Evolutionary conservation across 768 basidiomycete species (phyloP).

Genomic region (Rubroboletus pulcherrimus): DNA sequence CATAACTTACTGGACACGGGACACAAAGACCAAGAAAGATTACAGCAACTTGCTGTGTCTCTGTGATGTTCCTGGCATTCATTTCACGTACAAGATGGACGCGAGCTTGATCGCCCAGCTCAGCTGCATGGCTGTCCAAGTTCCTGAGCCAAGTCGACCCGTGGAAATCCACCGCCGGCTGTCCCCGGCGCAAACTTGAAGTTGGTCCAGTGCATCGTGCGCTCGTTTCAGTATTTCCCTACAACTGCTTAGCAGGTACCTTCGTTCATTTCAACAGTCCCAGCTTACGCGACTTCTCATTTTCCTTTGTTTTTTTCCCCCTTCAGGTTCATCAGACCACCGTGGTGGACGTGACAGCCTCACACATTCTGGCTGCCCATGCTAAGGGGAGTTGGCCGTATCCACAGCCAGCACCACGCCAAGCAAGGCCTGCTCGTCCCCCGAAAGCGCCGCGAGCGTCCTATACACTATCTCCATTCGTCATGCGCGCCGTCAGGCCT

Average conservation of each 20-base stretch:
- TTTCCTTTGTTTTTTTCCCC: neutral
- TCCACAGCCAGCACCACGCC: slow-evolving; percentile 52
- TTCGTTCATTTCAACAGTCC: neutral
- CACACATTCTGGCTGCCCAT: slow-evolving; percentile 58
- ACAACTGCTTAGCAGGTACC: slow-evolving; percentile 3
- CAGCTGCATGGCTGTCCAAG: neutral
- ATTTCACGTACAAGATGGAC: neutral
- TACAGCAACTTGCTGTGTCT: slow-evolving; percentile 4
- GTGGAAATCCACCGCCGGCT: slow-evolving; percentile 13
- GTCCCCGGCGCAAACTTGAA: slow-evolving; percentile 8
- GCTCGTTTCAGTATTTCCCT: neutral
- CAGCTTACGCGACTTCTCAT: neutral
- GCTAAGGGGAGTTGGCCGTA: slow-evolving; percentile 60
- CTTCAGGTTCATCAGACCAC: slow-evolving; percentile 27
- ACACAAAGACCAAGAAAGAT: neutral
- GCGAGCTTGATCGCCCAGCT: neutral
- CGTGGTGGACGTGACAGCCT: slow-evolving; percentile 35
- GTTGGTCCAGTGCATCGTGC: neutral
- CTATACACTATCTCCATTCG: slow-evolving; percentile 12
- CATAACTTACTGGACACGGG: neutral
- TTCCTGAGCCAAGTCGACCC: neutral
- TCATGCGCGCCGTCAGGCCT: slow-evolving; percentile 22
- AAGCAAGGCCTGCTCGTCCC: slow-evolving; percentile 35
- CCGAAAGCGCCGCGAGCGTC: slow-evolving; percentile 12
- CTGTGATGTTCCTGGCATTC: neutral